Evolutionary conservation across 148 eudicot genomes (phyloP), one percentile per base, ranked within the genome.

Genomic region (Talinum fruticosum): DNA sequence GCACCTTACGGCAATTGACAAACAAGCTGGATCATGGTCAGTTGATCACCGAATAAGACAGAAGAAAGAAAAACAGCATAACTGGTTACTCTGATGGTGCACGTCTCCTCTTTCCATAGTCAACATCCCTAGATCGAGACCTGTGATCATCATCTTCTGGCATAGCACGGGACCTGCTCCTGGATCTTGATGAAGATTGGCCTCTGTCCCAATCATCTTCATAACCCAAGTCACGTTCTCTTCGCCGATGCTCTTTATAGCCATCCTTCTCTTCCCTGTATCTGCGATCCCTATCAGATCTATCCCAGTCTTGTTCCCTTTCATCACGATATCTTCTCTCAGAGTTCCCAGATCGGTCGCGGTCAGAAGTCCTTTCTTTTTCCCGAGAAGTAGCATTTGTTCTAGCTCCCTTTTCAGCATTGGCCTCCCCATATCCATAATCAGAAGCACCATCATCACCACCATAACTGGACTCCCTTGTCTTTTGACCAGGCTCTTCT

Each of bases 381-480:
- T 94, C 98, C 71, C 89, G 79, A 6, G 89, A 85, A 66, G 88
- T 82, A 77, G 84, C 89, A 88, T 71, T 89, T 78, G 94, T 81
- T 78, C 92, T 83, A 23, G 72, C 82, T 47, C 85, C 87, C 74
- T 89, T 92, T 75, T 94, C 98, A 33, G 85, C 83, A 76, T 87
- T 90, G 21, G 78, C 89, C 76, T 94, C 98, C 34, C 89, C 92
- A 85, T 89, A 86, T 66, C 91, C 93, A 85, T 92, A 87, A 70
- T 90, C 97, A 68, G 97, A 92, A 65, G 88, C 95, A 82, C 86
- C 94, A 72, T 92, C 98, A 33, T 94, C 98, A 57, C 96, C 98
- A 6, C 92, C 97, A 79, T 90, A 91, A 85, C 96, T 91, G 3
- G 96, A 90, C 74, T 90, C 98, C 82, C 96, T 86, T 1, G 89